Percentiles rank a stretch among this genome's conserved stretches.
These are phyloP conservation scores for Ambispora gerdemannii DNA, from an alignment of 192 early-diverging fungal genomes.

Conservation along the genomic window DNA sequence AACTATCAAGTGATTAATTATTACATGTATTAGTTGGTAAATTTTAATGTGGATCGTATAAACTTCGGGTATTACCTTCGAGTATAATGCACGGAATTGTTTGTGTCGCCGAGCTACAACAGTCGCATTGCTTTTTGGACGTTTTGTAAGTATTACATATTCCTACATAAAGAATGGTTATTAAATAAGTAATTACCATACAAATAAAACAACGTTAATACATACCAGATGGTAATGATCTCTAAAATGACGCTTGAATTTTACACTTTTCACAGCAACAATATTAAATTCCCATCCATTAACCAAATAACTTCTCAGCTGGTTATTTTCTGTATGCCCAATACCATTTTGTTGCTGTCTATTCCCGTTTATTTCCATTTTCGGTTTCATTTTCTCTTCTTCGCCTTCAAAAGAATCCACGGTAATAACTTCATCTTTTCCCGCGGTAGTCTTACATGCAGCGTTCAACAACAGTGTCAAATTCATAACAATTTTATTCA, in stretches of 20 bases:
- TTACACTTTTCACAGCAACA: constrained; percentile 38
- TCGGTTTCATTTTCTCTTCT: neutral
- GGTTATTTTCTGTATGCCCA: too few species aligned
- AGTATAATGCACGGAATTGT: constrained; percentile 44
- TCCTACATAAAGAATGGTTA: too few species aligned
- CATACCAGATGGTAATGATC: constrained; percentile 44
- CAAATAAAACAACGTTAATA: neutral
- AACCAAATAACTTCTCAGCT: constrained; percentile 22
- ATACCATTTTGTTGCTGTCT: neutral
- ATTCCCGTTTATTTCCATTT: constrained; percentile 1
- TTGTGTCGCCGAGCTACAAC: constrained; percentile 47
- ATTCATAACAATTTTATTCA: constrained; percentile 36
- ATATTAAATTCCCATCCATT: constrained; percentile 48
- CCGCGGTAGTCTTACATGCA: constrained; percentile 34
- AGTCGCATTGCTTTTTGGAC: constrained; percentile 28
- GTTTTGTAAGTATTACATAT: constrained; percentile 42
- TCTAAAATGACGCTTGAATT: constrained; percentile 42
- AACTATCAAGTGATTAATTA: constrained; percentile 30
- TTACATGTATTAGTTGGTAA: neutral
- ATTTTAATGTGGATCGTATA: too few species aligned
- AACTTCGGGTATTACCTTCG: constrained; percentile 41
- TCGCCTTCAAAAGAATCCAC: constrained; percentile 6
- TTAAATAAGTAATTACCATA: too few species aligned
- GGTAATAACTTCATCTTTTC: constrained; percentile 29
- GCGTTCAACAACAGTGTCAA: constrained; percentile 34